phyloP scores from a whole-genome alignment of 169 alveolate genomes.

The Plasmodium falciparum region DNA sequence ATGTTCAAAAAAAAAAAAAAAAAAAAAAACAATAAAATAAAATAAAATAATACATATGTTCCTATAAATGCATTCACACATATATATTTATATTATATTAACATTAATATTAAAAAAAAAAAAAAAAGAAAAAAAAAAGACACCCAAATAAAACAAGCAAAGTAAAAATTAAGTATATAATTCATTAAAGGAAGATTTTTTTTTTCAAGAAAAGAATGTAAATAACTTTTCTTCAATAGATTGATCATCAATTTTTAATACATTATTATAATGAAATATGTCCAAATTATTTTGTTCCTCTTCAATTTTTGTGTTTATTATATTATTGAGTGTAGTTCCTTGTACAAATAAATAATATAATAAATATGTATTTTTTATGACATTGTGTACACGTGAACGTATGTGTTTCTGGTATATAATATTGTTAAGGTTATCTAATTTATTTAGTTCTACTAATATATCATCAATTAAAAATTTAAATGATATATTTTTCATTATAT shows the following conservation, averaged over 20 bases:
- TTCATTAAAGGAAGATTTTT: no score
- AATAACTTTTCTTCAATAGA: constrained; percentile 65
- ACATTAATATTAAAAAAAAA: no score
- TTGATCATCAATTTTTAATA: constrained; percentile 21
- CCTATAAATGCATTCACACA: no score
- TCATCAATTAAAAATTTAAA: constrained; percentile 38
- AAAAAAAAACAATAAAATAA: no score
- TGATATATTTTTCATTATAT: constrained; percentile 11
- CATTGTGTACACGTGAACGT: constrained; percentile 30
- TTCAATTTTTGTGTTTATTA: constrained; percentile 22
- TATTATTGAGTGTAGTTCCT: constrained; percentile 45
- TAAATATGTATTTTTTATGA: constrained; percentile 39
- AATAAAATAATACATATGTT: no score
- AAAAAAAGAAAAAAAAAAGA: no score
- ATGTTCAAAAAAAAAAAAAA: no score
- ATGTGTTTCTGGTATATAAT: constrained; percentile 71
- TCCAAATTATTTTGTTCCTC: constrained; percentile 18
- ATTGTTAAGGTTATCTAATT: constrained; percentile 62
- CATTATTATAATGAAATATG: constrained; percentile 65
- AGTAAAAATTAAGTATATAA: no score
- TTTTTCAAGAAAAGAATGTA: not conserved
- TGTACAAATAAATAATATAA: constrained; percentile 68
- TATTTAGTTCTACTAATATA: constrained; percentile 55
- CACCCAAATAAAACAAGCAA: no score
- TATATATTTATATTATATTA: no score